Evolutionary conservation across 108 stramenopile genomes (phyloP).

Genomic region (Mediolabrus comicus): DNA sequence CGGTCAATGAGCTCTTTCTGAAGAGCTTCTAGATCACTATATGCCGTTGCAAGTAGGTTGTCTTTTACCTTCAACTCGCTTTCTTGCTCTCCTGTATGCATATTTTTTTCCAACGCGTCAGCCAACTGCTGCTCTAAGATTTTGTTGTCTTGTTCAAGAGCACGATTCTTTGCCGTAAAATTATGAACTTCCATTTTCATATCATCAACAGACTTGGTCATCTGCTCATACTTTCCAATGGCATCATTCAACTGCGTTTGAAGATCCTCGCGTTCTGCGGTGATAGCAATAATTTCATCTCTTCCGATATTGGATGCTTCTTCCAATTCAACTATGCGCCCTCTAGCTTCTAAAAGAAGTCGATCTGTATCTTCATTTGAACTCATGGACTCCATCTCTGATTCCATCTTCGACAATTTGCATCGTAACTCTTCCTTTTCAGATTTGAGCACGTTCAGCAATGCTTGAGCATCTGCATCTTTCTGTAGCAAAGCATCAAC

Average conservation of each 20-base stretch:
- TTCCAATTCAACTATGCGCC: conserved; percentile 33
- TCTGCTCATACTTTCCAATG: conserved; percentile 22
- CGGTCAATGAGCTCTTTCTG: conserved; percentile 19
- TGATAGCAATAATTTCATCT: conserved; percentile 37
- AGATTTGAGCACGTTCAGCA: neutral
- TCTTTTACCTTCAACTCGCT: conserved; percentile 25
- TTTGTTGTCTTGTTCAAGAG: conserved; percentile 40
- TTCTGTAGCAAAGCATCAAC: conserved; percentile 7
- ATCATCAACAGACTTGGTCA: conserved; percentile 11
- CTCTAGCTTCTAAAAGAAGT: conserved; percentile 16
- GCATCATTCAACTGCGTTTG: conserved; percentile 26
- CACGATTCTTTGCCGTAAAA: conserved; percentile 29
- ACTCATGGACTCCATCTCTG: conserved; percentile 9
- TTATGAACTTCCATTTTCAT: conserved; percentile 30
- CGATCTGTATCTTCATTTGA: neutral
- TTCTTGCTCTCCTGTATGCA: conserved; percentile 1
- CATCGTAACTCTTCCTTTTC: conserved; percentile 28
- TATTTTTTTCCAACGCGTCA: conserved; percentile 9
- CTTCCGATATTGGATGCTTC: conserved; percentile 1
- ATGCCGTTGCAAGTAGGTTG: conserved; percentile 6
- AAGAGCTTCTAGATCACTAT: conserved; percentile 18
- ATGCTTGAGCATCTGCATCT: neutral
- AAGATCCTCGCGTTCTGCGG: conserved; percentile 38
- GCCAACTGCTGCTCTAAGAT: conserved; percentile 27
- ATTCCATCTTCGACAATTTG: conserved; percentile 11